Base-by-base conservation (phyloP, 495 filamentous ascomycete species). In the Melanomma pulvis-pyrius region DNA sequence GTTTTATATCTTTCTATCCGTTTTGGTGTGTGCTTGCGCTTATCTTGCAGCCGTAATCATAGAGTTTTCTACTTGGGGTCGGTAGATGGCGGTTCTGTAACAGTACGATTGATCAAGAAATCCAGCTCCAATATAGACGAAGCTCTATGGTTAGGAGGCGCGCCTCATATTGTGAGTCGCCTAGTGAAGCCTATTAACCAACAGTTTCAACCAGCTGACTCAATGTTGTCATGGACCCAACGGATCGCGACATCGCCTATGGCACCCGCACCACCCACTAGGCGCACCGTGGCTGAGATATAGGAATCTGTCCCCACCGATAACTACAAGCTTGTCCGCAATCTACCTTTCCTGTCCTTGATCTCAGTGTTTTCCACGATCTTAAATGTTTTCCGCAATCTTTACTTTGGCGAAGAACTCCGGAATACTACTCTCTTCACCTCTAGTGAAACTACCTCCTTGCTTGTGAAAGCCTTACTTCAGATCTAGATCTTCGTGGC, bases 1-100 rank as follows among this genome's bases (percentile, higher is more conserved):
- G 29, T 55, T 66, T 28, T 34, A 57, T 51, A 55, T 65, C 22
- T 59, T 51, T 36, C 58, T 15, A 41, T 58, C 34, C 22, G 25
- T 46, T 63, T 55, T 9, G 2, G n/a, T 26, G 25, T 29, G 60
- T 54, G 49, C 26, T 26, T 54, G 51, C 61, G 36, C 48, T 57
- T 64, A 22, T 49, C 36, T 15, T 50, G 60, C 49, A 63, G 32
- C 50, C 15, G 8, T 28, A 46, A 21, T 32, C 57, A 60, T 60
- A 60, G 57, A 60, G 24, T 34, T 50, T 49, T 25, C 30, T n/a
- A n/a, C 11, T 21, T 30, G 3, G 34, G 7, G 22, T 25, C 7
- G 22, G 11, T 17, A 50, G 25, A 26, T 39, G 57, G 57, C 41
- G 17, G 22, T 8, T 41, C 17, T 60, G 57, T 60, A 60, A 60